These are phyloP conservation scores for Candida pseudoviswanathii DNA, from an alignment of 1,139 yeast species.

Conservation along the genomic window DNA sequence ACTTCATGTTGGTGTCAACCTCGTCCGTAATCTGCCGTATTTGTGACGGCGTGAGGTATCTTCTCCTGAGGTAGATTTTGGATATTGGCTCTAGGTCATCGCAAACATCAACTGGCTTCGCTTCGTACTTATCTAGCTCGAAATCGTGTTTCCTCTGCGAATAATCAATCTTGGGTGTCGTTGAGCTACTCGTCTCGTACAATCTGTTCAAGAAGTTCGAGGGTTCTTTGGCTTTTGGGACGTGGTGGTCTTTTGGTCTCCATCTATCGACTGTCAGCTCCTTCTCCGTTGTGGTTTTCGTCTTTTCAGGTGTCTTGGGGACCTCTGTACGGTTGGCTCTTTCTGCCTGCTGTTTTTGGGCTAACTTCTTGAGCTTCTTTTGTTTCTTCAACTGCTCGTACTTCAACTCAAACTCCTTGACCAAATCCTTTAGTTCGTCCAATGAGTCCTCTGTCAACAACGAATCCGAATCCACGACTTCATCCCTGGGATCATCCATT, in stretches of 20 bases:
- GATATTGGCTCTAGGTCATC: conserved; percentile 25
- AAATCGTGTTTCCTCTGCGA: conserved; percentile 26
- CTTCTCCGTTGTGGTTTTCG: background rate
- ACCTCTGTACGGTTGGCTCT: conserved; percentile 11
- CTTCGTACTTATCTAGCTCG: conserved; percentile 13
- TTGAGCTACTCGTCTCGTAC: conserved; percentile 13
- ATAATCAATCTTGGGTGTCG: conserved; percentile 25
- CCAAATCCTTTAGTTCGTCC: conserved; percentile 30
- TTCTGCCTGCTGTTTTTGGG: no score
- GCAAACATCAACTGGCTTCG: conserved; percentile 15
- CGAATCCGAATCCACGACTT: conserved; percentile 21
- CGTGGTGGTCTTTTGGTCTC: background rate
- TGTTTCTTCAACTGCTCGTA: conserved; percentile 21
- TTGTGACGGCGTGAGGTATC: conserved; percentile 45
- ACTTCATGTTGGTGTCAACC: conserved; percentile 41
- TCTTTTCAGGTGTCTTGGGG: conserved; percentile 15
- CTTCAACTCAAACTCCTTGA: conserved; percentile 31
- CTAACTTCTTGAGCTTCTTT: conserved; percentile 13
- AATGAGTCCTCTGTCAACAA: conserved; percentile 30
- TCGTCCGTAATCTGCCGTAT: conserved; percentile 21
- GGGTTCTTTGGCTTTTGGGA: conserved; percentile 1
- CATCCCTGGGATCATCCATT: conserved; percentile 26
- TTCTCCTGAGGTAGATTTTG: conserved; percentile 23
- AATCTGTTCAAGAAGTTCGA: conserved; percentile 20
- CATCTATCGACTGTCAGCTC: background rate